Evolutionary conservation across 495 filamentous ascomycete species (phyloP).

Genomic region (Podospora tetraspora): DNA sequence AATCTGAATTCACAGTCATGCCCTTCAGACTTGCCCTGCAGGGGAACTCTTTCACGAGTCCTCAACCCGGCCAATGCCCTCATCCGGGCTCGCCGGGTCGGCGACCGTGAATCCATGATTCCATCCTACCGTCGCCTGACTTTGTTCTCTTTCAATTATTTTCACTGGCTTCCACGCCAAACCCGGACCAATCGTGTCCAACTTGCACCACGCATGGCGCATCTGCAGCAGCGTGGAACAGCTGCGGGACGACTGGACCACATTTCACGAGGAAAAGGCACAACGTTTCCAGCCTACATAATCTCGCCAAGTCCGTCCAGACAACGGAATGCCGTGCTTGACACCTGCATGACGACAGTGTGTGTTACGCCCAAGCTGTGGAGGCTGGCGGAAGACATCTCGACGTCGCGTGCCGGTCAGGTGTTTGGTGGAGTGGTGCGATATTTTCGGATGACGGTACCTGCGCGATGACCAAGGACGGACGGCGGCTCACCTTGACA

Average conservation of each 20-base stretch:
- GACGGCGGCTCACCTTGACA: not conserved
- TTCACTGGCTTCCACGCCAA: not conserved
- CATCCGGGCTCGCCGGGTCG: no score
- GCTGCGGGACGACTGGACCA: not conserved
- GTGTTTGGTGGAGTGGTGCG: not conserved
- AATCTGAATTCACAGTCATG: not conserved
- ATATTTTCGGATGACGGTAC: not conserved
- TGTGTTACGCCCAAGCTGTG: not conserved
- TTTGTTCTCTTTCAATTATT: not conserved
- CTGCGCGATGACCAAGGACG: not conserved
- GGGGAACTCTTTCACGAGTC: not conserved
- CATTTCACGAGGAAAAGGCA: not conserved
- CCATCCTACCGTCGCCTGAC: not conserved
- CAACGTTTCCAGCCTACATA: not conserved
- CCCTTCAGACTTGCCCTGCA: no score
- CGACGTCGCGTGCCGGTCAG: not conserved
- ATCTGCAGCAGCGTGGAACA: not conserved
- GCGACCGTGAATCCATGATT: not conserved
- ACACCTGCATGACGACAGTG: not conserved
- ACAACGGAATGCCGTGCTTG: not conserved
- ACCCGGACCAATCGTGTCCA: not conserved
- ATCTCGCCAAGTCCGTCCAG: not conserved
- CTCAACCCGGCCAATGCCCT: not conserved
- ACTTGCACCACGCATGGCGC: not conserved
- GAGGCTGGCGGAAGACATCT: not conserved